Conservation (phyloP, 2,329 filamentous ascomycete species). For the Fusarium sambucinum region DNA sequence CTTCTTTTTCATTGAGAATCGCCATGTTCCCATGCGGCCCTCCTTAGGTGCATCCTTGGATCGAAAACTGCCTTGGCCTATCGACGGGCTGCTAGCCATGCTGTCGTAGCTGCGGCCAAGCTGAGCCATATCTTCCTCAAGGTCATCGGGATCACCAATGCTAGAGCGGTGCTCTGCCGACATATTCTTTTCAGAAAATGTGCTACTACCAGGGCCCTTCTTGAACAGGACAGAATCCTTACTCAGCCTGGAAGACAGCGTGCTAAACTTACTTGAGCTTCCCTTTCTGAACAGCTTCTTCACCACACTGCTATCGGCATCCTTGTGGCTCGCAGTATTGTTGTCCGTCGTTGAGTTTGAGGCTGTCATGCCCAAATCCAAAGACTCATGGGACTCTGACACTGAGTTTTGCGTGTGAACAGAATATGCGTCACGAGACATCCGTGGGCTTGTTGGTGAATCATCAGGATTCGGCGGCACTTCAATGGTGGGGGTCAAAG, state of each 20-base stretch:
- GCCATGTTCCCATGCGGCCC: constrained; percentile 64
- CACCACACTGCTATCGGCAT: constrained; percentile 69
- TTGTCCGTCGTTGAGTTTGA: constrained; percentile 71
- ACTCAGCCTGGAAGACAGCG: constrained; percentile 65
- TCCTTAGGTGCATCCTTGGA: constrained; percentile 57
- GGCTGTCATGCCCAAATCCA: constrained; percentile 65
- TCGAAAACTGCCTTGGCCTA: constrained; percentile 64
- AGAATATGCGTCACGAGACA: constrained; percentile 68
- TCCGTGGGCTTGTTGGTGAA: constrained; percentile 65
- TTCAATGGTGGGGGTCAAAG: constrained; percentile 56
- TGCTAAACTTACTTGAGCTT: constrained; percentile 73
- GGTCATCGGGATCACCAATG: constrained; percentile 67
- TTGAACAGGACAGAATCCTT: constrained; percentile 69
- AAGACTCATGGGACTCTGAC: constrained; percentile 70
- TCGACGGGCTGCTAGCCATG: constrained; percentile 66
- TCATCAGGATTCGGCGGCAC: constrained; percentile 56
- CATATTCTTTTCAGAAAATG: constrained; percentile 68
- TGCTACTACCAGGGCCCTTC: constrained; percentile 68
- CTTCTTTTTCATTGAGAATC: constrained; percentile 72
- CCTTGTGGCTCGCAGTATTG: constrained; percentile 58
- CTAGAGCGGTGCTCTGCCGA: constrained; percentile 68
- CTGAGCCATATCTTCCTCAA: constrained; percentile 59
- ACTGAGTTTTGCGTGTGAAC: constrained; percentile 70
- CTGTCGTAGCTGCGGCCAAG: constrained; percentile 68
- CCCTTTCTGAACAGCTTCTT: constrained; percentile 74